phyloP scores from a whole-genome alignment of 345 rosid species.

The Linum usitatissimum region DNA sequence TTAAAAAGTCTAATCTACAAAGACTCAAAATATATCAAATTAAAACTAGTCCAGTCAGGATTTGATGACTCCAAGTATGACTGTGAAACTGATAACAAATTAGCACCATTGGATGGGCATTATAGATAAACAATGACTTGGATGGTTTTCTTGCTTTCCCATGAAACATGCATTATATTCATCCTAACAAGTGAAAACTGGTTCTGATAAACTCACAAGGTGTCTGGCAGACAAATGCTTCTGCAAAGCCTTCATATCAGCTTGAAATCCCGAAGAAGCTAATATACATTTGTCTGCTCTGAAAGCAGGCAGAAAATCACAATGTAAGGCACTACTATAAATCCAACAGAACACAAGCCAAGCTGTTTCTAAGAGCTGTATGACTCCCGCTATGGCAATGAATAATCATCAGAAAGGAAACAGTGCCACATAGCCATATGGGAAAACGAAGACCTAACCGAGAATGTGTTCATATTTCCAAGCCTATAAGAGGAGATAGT shows the following conservation, averaged over 20 bases:
- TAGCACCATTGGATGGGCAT: background rate
- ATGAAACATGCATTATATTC: no score
- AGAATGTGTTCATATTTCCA: background rate
- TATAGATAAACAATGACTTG: background rate
- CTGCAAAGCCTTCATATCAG: constrained; percentile 89
- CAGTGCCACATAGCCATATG: background rate
- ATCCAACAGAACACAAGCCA: background rate
- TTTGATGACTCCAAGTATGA: background rate
- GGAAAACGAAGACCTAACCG: background rate
- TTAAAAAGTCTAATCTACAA: background rate
- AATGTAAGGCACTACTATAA: background rate
- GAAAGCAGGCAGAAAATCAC: constrained; percentile 12
- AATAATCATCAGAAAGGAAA: background rate
- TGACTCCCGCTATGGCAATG: background rate
- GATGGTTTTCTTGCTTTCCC: background rate
- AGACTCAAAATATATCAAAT: background rate
- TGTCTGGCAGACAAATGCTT: constrained; percentile 74
- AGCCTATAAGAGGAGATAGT: background rate
- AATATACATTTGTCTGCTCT: constrained; percentile 76
- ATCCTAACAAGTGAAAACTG: no score
- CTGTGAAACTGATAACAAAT: background rate
- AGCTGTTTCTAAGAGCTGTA: background rate
- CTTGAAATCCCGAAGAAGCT: constrained; percentile 97
- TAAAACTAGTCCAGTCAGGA: background rate
- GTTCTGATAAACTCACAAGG: constrained; percentile 43